Conservation (phyloP, 768 basidiomycete genomes). For the Daedalea quercina region DNA sequence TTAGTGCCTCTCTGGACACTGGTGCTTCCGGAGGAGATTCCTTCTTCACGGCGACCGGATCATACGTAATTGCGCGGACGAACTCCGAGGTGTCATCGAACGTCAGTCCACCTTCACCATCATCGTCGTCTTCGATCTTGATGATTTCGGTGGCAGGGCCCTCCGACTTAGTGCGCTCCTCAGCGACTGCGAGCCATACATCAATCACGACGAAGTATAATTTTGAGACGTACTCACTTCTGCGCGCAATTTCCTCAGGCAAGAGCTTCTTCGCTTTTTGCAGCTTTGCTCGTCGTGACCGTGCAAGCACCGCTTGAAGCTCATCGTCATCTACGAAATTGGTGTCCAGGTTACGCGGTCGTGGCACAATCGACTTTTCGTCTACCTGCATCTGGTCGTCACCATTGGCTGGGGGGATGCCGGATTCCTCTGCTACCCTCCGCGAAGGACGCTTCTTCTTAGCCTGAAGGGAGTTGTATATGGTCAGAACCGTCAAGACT, state of each 20-base stretch:
- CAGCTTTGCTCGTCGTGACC: slow-evolving; percentile 76
- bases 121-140: slow-evolving; percentile 44
- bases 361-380: slow-evolving; percentile 57
- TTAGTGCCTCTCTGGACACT: slow-evolving; percentile 13
- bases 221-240: slow-evolving; percentile 41
- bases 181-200: slow-evolving; percentile 48
- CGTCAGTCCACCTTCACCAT: slow-evolving; percentile 54
- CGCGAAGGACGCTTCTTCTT: slow-evolving; percentile 88
- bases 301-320: slow-evolving; percentile 86
- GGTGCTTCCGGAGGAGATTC: slow-evolving; percentile 17
- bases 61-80: slow-evolving; percentile 74
- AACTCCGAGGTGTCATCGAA: slow-evolving; percentile 98
- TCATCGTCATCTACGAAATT: slow-evolving; percentile 99
- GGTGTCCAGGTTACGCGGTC: slow-evolving; percentile 66
- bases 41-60: slow-evolving; percentile 39
- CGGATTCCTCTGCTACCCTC: slow-evolving; percentile 50
- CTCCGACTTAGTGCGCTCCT: slow-evolving; percentile 51
- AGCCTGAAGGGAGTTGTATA: slow-evolving; percentile 54
- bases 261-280: slow-evolving; percentile 69
- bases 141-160: slow-evolving; percentile 31
- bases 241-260: slow-evolving; percentile 76
- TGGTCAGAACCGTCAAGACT: too few relatives aligned
- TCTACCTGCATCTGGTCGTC: slow-evolving; percentile 78
- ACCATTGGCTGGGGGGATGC: slow-evolving; percentile 31
- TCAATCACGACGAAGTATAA: not conserved